These are phyloP conservation scores for Prorocentrum cordatum DNA, from an alignment of 169 alveolate species.

Conservation along the genomic window DNA sequence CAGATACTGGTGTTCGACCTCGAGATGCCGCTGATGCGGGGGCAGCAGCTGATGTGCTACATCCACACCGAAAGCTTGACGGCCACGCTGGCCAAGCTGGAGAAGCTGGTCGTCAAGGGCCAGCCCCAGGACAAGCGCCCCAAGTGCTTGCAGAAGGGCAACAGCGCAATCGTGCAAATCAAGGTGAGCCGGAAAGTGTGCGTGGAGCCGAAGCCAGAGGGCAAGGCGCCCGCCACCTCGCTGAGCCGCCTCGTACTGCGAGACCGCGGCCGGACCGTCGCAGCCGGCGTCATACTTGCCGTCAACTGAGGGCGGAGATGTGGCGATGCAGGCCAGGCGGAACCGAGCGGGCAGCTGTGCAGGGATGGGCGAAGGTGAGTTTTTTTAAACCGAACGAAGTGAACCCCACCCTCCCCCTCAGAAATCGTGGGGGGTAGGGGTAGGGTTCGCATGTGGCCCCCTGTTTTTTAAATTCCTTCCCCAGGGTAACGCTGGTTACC, in stretches of 20 bases:
- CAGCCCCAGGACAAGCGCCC: conserved; percentile 23
- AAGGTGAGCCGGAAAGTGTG: conserved; percentile 34
- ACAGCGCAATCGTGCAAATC: conserved; percentile 42
- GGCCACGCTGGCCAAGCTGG: conserved; percentile 46
- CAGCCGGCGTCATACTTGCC: conserved; percentile 54
- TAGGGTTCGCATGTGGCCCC: too few species aligned
- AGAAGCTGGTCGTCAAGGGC: conserved; percentile 61
- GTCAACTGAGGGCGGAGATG: too few species aligned
- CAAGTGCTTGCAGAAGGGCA: conserved; percentile 48
- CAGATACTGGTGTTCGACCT: conserved; percentile 62
- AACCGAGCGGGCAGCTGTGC: too few species aligned
- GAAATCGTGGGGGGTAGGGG: too few species aligned
- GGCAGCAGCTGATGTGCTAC: conserved; percentile 58
- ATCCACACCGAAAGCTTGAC: conserved; percentile 48
- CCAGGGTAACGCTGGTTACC: too few species aligned
- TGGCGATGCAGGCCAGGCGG: too few species aligned
- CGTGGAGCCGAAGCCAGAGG: conserved; percentile 21
- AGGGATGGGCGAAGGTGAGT: too few species aligned
- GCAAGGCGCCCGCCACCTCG: conserved; percentile 9
- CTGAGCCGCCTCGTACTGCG: conserved; percentile 68
- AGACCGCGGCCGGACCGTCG: conserved; percentile 58
- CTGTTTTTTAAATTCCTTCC: too few species aligned
- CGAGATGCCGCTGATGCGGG: conserved; percentile 71
- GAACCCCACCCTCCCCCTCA: too few species aligned
- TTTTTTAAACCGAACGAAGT: too few species aligned